These are phyloP conservation scores for Wallacemonas sp. DNA, from an alignment of 208 protist species.

Conservation along the genomic window DNA sequence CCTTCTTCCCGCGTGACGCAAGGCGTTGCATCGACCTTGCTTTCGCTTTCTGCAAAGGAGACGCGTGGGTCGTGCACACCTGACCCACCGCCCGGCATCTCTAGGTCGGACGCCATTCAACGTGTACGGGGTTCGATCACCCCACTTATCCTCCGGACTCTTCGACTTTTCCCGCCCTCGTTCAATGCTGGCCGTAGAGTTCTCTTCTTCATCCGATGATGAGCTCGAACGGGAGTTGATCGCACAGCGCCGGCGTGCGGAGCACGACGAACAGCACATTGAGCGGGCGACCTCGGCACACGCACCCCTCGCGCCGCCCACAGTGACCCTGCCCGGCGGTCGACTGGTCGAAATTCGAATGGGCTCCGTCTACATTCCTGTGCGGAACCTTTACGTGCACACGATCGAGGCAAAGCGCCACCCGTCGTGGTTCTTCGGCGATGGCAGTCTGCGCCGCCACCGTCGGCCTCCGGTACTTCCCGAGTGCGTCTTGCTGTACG, in stretches of 20 bases:
- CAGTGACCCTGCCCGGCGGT: conserved; percentile 26
- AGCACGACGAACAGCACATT: conserved; percentile 25
- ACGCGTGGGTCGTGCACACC: too few relatives aligned
- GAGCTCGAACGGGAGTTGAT: conserved; percentile 49
- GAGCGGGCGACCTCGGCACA: conserved; percentile 16
- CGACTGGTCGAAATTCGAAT: conserved; percentile 28
- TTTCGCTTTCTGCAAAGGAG: too few relatives aligned
- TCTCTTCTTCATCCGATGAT: conserved; percentile 68
- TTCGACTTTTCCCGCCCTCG: neutral
- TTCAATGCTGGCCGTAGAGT: conserved; percentile 19
- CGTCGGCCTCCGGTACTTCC: conserved; percentile 29
- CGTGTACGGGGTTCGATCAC: too few relatives aligned
- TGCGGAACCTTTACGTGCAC: conserved; percentile 53
- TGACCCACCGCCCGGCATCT: too few relatives aligned
- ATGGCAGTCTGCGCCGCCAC: conserved; percentile 31
- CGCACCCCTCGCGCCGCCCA: conserved; percentile 2
- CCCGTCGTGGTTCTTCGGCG: conserved; percentile 57
- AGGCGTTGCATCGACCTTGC: too few relatives aligned
- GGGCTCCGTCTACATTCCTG: conserved; percentile 59
- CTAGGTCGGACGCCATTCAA: too few relatives aligned
- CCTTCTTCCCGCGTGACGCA: neutral
- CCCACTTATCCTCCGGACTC: neutral
- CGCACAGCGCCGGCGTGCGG: conserved; percentile 24
- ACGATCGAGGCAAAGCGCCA: conserved; percentile 35
- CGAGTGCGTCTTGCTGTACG: conserved; percentile 29